Evolutionary conservation across 108 stramenopile genomes (phyloP), one percentile per base, ranked within the genome.

Genomic region (Cyclotella cryptica): DNA sequence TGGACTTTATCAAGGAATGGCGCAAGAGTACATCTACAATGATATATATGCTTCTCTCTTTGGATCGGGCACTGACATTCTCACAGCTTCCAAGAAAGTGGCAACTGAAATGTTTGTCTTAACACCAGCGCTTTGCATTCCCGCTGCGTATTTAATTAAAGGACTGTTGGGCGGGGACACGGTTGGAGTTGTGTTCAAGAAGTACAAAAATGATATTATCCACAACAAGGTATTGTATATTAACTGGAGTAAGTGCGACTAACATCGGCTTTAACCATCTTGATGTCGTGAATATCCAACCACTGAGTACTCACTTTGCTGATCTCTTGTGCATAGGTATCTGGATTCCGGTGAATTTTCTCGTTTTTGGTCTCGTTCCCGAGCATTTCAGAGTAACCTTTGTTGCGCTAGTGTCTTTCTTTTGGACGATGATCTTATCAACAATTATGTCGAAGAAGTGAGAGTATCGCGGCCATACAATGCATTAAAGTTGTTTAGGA

Each of bases 1-100:
- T 11, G 86, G 86, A 22, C 24, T 89, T 41, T 89, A 89, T 63
- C 86, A 87, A 77, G 89, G 89, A 21, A 71, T 71, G 44, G 79
- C 61, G 13, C 83, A 84, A 29, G 52, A 87, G 41, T 84, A 71
- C 59, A 59, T 89, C 12, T 89, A 75, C 77, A 84, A 74, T 75
- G 46, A 65, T 17, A 17, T 84, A 5, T 86, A 74, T 10, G 84
- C 89, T 12, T 52, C 30, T 10, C 41, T 52, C 43, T 88, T 87
- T 65, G 80, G 85, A 14, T 42, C 30, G 51, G 74, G 79, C 22
- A 72, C 60, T 14, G 66, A 78, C 17, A 39, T 53, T 61, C 26
- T 51, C 7, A 60, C 69, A 18, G 79, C 83, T 15, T 40, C 68
- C 22, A 49, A 71, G 26, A 69, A 84, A 59, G 85, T 89, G 24